Base-by-base conservation (phyloP, 345 rosid genomes). In the Boechera stricta region DNA sequence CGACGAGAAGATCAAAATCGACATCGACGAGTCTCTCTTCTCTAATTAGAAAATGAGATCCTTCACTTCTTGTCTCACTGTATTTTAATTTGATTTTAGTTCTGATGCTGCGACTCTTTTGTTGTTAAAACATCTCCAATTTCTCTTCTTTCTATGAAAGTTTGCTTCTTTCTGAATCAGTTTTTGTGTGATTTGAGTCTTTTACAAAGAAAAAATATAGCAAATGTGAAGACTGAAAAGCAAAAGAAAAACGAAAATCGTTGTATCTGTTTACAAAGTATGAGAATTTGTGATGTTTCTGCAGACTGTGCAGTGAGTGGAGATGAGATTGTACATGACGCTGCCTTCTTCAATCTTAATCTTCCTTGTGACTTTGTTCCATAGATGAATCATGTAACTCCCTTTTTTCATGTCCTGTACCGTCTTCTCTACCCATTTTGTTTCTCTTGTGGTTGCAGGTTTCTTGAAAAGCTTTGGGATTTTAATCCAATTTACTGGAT, bases 11-110 rank as follows among this genome's bases (percentile, higher is more conserved):
- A 77, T 83, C 67, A 81, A 83, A 65, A 89, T 89, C 78, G 90
- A 91, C 36, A 80, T 87, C 24, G 93, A 91, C 31, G 98, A 93
- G 78, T 90, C 91, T 35, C 85, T 86, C 33, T 84, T 86, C 85
- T 76, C 87, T 58, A 73, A 68, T 55, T 90, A 83, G 77, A 81
- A 72, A 2, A 28, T 39, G 56, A 42, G 39, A 26, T 11, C 71
- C 45, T 71, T 44, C 39, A 39, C 31, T 4, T 51, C 45, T 67
- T 41, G 5, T 64, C 29, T 61, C 48, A 5, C 61, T 82, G 86
- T 73, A 72, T 62, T 68, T 24, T 57, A 57, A 18, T 65, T 16
- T 61, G 6, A 35, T 29, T 48, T 59, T 42, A 7, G 18, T 49
- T 33, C 4, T 78, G 77, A 65, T 79, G 74, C 75, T 67, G 38